Base-by-base conservation (phyloP, 208 protist species). In the Angomonas deanei region DNA sequence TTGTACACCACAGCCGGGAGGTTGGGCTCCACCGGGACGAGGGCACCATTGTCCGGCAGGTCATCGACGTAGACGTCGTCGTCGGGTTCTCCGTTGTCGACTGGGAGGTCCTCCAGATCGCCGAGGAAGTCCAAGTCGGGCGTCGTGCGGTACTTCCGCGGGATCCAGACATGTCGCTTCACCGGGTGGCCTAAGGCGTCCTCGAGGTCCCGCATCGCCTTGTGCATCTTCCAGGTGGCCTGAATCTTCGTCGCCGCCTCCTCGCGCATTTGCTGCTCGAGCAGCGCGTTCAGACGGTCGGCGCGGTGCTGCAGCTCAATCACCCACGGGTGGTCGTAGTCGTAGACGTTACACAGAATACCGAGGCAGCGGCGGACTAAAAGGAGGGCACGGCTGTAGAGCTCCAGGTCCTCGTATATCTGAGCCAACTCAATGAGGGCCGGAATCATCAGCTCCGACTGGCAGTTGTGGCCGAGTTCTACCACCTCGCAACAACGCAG, bases 241-340 rank as follows among this genome's bases (percentile, higher is more conserved):
- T 94, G 81, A 34, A 94, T 90, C 61, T 91, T 94, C 17, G 74
- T 90, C n/a, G 84, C 87, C 57, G 71, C 74, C 52, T 64, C 63
- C 30, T 80, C 73, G 42, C 68, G 70, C n/a, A 61, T 62, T 68
- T 84, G 71, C 47, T 77, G 53, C 27, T 80, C 80, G 42, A 76
- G 72, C 32, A 67, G 61, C 30, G 27, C 61, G 23, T 76, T 71
- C 24, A 94, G 70, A 26, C 75, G 70, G 62, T 82, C 74, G 1
- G 70, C 71, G 19, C 80, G 87, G 31, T 76, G 66, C 47, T 72
- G 70, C 31, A 94, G 84, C 55, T 88, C 72, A 36, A 91, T 66
- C 28, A 94, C 80, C 78, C 82, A 88, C 48, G 84, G 84, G 49
- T 94, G 84, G 57, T 94, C 87, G 68, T 94, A 91, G 69, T 91